Evolutionary conservation across 2,329 filamentous ascomycete genomes (phyloP), one percentile per base, ranked within the genome.

Genomic region (Neopestalotiopsis sp.): DNA sequence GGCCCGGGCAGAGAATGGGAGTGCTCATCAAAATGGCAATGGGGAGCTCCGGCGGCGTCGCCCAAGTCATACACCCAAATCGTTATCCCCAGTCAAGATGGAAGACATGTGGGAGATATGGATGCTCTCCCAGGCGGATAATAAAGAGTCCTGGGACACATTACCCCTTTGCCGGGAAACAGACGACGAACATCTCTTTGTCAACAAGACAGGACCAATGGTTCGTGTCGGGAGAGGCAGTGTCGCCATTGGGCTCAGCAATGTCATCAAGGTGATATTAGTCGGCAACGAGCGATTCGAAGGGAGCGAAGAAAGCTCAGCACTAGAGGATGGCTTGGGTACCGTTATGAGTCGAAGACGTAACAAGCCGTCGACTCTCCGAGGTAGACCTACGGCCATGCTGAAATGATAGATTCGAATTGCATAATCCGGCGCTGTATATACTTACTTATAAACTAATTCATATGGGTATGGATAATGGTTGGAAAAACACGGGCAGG

Each of bases 221-320:
- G 83, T 84, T 1, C 83, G 83, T 66, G 81, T 94, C 1, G 92
- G 92, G 13, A 85, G 87, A 62, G 84, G 86, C 60, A 91, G 90
- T 65, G 84, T 93, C 3, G 92, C 89, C 0, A 86, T 95, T 38
- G 91, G 87, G 0, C 89, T 94, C 69, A 93, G 92, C 13, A 92
- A 94, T 72, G 84, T 89, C 1, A 84, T 94, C 74, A 94, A 94
- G 79, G 81, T 94, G 65, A 85, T 94, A 68, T 89, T 88, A 1
- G 82, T 91, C 5, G 91, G 91, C 5, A 86, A 88, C 71, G 91
- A 92, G 75, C 83, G 87, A 40, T 92, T 91, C 73, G 88, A 90
- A 58, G 80, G 75, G 17, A 77, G 78, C 32, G 74, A 74, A 66
- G 75, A 74, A n/a, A 68, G 69, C 56, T 69, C 72, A 12, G 70